Evolutionary conservation across 2,329 filamentous ascomycete species (phyloP).

Genomic region (Hypoxylon rubiginosum): DNA sequence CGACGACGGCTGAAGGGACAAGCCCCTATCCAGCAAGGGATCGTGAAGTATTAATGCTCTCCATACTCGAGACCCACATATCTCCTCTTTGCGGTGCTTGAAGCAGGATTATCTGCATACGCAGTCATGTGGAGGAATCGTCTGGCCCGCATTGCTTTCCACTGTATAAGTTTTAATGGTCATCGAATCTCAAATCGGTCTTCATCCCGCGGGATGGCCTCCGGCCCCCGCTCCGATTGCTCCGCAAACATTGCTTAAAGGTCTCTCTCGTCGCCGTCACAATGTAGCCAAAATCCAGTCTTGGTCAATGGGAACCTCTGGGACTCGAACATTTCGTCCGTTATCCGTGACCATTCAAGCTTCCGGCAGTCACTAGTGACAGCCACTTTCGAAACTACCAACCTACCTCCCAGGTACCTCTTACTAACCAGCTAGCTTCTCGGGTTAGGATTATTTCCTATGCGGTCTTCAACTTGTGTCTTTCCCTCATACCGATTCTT

Average conservation of each 20-base stretch:
- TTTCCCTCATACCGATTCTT: not conserved
- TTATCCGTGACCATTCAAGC: not conserved
- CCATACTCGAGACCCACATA: slow-evolving; percentile 19
- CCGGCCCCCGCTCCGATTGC: slow-evolving; percentile 39
- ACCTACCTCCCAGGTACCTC: no score
- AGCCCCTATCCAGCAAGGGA: slow-evolving; percentile 7
- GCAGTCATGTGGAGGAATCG: slow-evolving; percentile 27
- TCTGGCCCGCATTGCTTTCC: slow-evolving; percentile 17
- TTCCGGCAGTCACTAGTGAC: slow-evolving; percentile 1
- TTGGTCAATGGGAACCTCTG: not conserved
- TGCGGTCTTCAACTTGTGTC: not conserved
- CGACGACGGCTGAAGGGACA: slow-evolving; percentile 1
- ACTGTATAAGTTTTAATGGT: slow-evolving; percentile 18
- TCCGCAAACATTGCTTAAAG: slow-evolving; percentile 18
- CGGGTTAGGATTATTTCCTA: not conserved
- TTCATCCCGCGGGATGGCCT: slow-evolving; percentile 40
- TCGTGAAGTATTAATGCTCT: slow-evolving; percentile 10
- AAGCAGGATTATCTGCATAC: slow-evolving; percentile 18
- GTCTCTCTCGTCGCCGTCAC: not conserved
- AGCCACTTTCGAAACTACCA: slow-evolving; percentile 10
- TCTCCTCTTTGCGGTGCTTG: not conserved
- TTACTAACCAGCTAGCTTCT: not conserved
- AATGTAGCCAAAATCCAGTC: not conserved
- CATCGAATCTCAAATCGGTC: slow-evolving; percentile 8
- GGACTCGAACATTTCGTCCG: not conserved